A percentile compares a stretch with the other conserved stretches of the same genome.
Evolutionary conservation across 2,329 filamentous ascomycete genomes (phyloP).

Genomic region (Monosporascus sp.): DNA sequence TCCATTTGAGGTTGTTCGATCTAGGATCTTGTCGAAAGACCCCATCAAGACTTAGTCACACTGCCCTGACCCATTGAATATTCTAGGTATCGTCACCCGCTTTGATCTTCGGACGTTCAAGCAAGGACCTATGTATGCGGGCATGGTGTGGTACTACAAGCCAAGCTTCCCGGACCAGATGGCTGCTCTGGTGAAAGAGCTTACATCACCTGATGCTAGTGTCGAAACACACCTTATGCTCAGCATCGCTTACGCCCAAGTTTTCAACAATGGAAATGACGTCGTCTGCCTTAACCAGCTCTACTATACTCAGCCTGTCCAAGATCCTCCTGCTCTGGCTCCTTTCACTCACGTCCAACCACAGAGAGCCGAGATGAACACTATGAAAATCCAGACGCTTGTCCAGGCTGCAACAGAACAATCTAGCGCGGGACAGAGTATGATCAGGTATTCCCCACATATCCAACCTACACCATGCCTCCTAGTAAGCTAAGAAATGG

Average conservation of each 20-base stretch:
- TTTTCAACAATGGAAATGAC: constrained; percentile 1
- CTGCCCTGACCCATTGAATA: neutral
- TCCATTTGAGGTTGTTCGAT: neutral
- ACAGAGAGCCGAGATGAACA: constrained; percentile 1
- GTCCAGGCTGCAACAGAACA: constrained; percentile 1
- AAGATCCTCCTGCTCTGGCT: constrained; percentile 2
- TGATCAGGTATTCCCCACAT: constrained; percentile 2
- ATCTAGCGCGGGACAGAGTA: constrained; percentile 1
- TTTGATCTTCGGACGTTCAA: constrained; percentile 7
- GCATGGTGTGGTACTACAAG: constrained; percentile 4
- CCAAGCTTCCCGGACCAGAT: constrained; percentile 5
- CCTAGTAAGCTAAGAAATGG: neutral
- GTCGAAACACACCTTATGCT: constrained; percentile 4
- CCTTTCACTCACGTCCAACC: constrained; percentile 2
- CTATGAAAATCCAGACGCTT: constrained; percentile 3
- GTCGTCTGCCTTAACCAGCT: constrained; percentile 4
- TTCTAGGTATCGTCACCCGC: constrained; percentile 1
- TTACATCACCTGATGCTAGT: neutral
- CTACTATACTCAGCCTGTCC: constrained; percentile 2
- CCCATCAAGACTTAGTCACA: neutral
- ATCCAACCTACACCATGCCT: neutral
- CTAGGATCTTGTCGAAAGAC: constrained; percentile 1
- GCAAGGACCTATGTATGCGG: constrained; percentile 4
- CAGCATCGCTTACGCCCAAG: constrained; percentile 3
- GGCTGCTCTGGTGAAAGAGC: constrained; percentile 2